Evolutionary conservation across 441 rosid species (phyloP), one percentile per base, ranked within the genome.

Genomic region (Croton setiger): DNA sequence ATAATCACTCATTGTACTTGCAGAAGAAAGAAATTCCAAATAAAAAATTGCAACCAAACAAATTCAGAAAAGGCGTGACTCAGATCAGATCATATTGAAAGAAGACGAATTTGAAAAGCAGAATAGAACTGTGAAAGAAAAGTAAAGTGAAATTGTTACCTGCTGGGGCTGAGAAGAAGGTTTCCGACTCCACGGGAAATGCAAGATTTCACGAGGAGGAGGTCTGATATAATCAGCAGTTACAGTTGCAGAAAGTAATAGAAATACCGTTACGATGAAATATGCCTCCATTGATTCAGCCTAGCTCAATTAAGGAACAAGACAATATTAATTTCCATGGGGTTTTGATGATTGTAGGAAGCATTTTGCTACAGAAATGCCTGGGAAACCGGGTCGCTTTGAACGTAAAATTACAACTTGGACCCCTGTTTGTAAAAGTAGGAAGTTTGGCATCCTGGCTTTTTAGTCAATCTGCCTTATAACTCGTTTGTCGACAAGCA

Each of bases 201-300:
- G 79, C 65, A 94, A 83, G 61, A 82, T 78, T 74, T 90, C 69
- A 31, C 99, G 96, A 76, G 97, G 94, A 52, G 72, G 83, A 7
- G 99, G 94, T 72, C 98, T 76, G 58, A 84, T 65, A 62, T 92
- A 94, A 0, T 86, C 86, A 62, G 82, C 84, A 3, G 77, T 61
- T n/a, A 73, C 78, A 4, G 84, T 56, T 60, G 70, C 79, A 4
- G 80, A 75, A 72, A 80, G 13, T 18, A 86, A 55, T 53, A 78
- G 78, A 23, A 74, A 44, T 17, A 71, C 57, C n/a, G 70, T 7
- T 14, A 76, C 43, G 13, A 67, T 21, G 53, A 69, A 54, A 18
- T 64, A 78, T 36, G 67, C 76, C 68, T 74, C 74, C 86, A 79
- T 85, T 21, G 9, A 7, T 39, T 7, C 53, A 57, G 17, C 3